phyloP scores from a whole-genome alignment of 768 basidiomycete species.

The Cantharellus cinnabarinus region DNA sequence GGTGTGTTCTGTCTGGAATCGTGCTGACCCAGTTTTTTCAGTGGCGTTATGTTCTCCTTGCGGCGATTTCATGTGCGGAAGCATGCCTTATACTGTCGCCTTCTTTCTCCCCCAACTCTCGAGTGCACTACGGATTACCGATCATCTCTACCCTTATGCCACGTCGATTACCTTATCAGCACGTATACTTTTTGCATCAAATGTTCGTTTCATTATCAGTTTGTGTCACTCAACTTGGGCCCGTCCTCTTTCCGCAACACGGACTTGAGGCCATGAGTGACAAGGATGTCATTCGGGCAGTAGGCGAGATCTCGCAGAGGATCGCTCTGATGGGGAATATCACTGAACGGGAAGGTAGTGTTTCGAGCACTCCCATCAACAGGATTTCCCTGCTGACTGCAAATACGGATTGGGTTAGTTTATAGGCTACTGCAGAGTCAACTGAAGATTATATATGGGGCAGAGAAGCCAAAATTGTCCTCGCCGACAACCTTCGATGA shows the following conservation, averaged over 20 bases:
- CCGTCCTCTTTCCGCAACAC: constrained; percentile 33
- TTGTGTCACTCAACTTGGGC: constrained; percentile 49
- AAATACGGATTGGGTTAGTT: too few relatives aligned
- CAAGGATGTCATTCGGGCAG: neutral
- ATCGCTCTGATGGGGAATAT: constrained; percentile 23
- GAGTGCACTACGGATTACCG: neutral
- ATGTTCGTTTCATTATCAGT: constrained; percentile 55
- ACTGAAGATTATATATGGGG: too few relatives aligned
- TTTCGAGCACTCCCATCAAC: too few relatives aligned
- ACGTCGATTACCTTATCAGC: constrained; percentile 43
- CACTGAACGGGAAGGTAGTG: constrained; percentile 36
- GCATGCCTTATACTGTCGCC: constrained; percentile 39
- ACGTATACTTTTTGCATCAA: constrained; percentile 57
- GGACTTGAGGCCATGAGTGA: neutral
- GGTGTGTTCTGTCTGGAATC: neutral
- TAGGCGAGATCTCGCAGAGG: neutral
- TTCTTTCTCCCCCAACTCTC: constrained; percentile 31
- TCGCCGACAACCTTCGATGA: neutral
- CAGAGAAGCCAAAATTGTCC: neutral
- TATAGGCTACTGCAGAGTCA: too few relatives aligned
- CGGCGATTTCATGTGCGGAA: constrained; percentile 39
- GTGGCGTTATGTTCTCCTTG: constrained; percentile 69
- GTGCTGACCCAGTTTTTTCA: constrained; percentile 14
- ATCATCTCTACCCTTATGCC: neutral
- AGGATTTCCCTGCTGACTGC: too few relatives aligned